Evolutionary conservation across 306 rosid species (phyloP).

Genomic region (Phaseolus lunatus): DNA sequence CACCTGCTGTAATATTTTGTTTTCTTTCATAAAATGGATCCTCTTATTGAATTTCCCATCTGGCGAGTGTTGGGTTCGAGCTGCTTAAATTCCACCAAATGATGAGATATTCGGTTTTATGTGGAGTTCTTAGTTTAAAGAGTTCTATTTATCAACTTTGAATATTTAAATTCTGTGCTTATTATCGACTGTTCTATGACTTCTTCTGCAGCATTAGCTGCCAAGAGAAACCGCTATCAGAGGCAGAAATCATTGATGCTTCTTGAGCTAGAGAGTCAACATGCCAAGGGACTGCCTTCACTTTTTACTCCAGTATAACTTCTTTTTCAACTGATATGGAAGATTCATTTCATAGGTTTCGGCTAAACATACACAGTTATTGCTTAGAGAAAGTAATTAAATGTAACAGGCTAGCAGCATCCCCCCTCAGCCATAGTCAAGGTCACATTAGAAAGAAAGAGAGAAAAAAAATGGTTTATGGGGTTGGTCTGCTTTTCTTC

Average conservation of each 20-base stretch:
- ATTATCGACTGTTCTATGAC: conserved; percentile 9
- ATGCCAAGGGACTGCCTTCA: conserved; percentile 83
- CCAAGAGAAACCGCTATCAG: conserved; percentile 87
- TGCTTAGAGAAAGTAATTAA: conserved; percentile 36
- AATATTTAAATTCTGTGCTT: conserved; percentile 25
- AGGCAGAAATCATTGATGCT: conserved; percentile 93
- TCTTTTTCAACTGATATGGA: conserved; percentile 15
- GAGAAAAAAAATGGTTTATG: conserved; percentile 16
- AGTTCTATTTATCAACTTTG: neutral
- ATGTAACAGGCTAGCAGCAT: conserved; percentile 26
- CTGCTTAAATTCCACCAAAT: neutral
- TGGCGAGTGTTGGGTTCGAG: neutral
- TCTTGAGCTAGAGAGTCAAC: conserved; percentile 96
- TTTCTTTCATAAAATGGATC: neutral
- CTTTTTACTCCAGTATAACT: conserved; percentile 61
- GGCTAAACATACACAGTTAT: conserved; percentile 42
- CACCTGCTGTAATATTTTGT: neutral
- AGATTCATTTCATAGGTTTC: conserved; percentile 39
- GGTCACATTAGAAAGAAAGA: conserved; percentile 8
- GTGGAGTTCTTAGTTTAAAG: neutral
- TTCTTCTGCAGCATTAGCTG: conserved; percentile 75
- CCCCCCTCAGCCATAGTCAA: conserved; percentile 35
- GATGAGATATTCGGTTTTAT: conserved; percentile 7
- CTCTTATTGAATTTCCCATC: neutral
- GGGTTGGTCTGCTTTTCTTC: conserved; percentile 29